Base-by-base conservation (phyloP, 306 rosid species). In the Gastrolobium villosum region DNA sequence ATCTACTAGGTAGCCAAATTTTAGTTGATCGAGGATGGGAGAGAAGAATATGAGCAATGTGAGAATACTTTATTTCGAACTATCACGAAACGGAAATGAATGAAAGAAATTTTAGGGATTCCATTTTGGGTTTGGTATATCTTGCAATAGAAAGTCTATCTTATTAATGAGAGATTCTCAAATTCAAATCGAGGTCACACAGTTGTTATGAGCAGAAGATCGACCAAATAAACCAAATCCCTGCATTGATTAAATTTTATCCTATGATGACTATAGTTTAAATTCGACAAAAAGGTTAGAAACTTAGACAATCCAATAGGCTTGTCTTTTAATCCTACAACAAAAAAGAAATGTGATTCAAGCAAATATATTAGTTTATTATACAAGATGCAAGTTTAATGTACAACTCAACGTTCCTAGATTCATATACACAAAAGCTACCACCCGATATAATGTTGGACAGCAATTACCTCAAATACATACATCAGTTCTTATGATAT, bases 341-440 rank as follows among this genome's bases (percentile, higher is more conserved):
- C 6, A 78, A 8, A 55, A 39, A 60, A 55, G 52, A 70, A 79
- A 72, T 63, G 59, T 1, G 71, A 76, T 79, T 76, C 75, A 79
- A 70, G 67, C 77, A 70, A 65, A 46, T 52, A 69, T 84, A 79
- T 56, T 74, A 75, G 84, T 69, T 87, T 50, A 82, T 83, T 72
- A 77, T 82, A 84, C 83, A 88, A 2, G 50, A 80, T 50, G 66
- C 59, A 60, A 48, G 48, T 64, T 66, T 78, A 82, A 87, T 87
- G 79, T 87, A 88, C 93, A 91, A 75, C 77, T 65, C 65, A 81
- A 55, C 46, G 11, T 73, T 79, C 72, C 80, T 87, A 80, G 79
- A n/a, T 74, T 77, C 74, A 87, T 85, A 56, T 81, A 81, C 82
- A 88, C 79, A 72, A 77, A 35, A 81, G 81, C 77, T 65, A 85